A percentile compares a stretch with the other conserved stretches of the same genome.
Conservation (phyloP, 2,329 filamentous ascomycete genomes). For the Cordyceps fumosorosea region DNA sequence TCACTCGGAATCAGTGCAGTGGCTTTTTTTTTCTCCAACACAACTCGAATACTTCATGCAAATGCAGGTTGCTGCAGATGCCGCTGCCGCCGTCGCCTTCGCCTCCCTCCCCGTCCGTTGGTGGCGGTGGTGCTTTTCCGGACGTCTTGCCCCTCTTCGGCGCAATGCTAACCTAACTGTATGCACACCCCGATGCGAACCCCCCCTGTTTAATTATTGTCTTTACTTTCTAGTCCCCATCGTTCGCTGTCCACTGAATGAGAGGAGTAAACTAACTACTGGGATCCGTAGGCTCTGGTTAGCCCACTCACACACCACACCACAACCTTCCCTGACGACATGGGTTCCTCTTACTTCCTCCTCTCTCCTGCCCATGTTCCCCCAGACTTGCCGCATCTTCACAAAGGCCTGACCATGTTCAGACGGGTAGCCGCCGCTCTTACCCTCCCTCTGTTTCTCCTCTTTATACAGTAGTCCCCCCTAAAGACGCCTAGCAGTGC, state of each 20-base stretch:
- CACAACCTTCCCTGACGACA: neutral
- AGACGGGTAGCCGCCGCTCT: neutral
- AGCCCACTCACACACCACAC: neutral
- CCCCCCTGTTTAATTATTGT: neutral
- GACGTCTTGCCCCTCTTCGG: neutral
- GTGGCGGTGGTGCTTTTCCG: neutral
- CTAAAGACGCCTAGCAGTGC: neutral
- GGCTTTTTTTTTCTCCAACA: neutral
- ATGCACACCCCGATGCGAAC: neutral
- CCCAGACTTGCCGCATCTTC: slow-evolving; percentile 5
- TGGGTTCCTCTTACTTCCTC: neutral
- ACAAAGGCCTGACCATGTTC: neutral
- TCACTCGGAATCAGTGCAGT: neutral
- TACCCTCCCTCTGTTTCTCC: neutral
- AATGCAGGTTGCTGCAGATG: neutral
- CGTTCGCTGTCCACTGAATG: neutral
- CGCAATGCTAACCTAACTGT: too few species aligned
- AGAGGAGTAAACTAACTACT: neutral
- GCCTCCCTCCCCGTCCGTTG: neutral
- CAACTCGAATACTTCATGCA: neutral
- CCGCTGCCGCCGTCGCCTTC: neutral
- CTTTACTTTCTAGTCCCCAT: neutral
- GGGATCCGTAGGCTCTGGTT: neutral
- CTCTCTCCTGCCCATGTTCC: slow-evolving; percentile 1
- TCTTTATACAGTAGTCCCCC: neutral